Percentiles rank a stretch among this genome's conserved stretches.
phyloP scores from a whole-genome alignment of 805 yeast genomes.

The Candida qinlingensis region DNA sequence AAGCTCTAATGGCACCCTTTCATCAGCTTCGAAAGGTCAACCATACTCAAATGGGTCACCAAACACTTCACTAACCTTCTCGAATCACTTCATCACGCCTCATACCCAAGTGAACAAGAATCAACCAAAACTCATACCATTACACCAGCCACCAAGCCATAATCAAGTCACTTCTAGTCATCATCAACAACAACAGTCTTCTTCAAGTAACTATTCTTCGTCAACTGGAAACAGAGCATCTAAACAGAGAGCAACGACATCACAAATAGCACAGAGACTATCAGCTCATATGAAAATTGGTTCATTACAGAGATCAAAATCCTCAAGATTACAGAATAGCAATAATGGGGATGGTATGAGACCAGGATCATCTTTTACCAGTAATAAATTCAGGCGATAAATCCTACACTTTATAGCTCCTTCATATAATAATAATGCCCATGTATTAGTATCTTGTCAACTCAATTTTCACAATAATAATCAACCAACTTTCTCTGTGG shows the following conservation, averaged over 20 bases:
- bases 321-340: neutral
- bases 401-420: neutral
- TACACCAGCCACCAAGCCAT: neutral
- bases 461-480: constrained; percentile 30
- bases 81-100: constrained; percentile 2
- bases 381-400: constrained; percentile 11
- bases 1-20: constrained; percentile 1
- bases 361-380: constrained; percentile 17
- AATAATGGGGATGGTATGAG: constrained; percentile 2
- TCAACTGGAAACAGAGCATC: constrained; percentile 1
- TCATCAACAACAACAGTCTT: neutral
- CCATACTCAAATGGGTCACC: constrained; percentile 12
- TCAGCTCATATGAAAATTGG: constrained; percentile 25
- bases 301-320: constrained; percentile 4
- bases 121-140: neutral
- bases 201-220: neutral
- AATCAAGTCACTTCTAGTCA: neutral
- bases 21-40: constrained; percentile 1
- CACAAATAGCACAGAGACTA: constrained; percentile 21
- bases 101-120: neutral
- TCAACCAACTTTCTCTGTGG: constrained; percentile 45
- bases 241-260: constrained; percentile 17
- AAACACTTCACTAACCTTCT: constrained; percentile 12
- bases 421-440: neutral
- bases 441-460: neutral